These are phyloP conservation scores for Pulicaria dysenterica DNA, from an alignment of 129 eudicot genomes.

Conservation along the genomic window DNA sequence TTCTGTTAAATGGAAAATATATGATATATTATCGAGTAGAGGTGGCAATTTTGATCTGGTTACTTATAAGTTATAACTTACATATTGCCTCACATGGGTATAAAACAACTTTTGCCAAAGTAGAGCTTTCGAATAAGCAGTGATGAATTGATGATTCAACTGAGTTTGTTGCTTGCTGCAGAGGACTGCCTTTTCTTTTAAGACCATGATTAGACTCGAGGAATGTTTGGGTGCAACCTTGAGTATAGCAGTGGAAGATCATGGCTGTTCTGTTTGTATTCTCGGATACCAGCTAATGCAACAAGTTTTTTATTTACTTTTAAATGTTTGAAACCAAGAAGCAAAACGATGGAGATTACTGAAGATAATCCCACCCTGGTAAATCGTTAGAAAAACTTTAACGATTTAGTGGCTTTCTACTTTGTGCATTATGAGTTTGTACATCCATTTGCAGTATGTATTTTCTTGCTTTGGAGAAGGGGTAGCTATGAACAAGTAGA, in stretches of 20 bases:
- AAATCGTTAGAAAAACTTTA: not conserved
- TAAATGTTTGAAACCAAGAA: no score
- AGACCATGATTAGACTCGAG: no score
- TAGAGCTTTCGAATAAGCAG: no score
- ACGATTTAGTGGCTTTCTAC: not conserved
- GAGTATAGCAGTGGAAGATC: no score
- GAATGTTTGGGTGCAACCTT: no score
- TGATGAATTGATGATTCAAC: no score
- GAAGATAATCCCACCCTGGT: not conserved
- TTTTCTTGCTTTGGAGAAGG: not conserved
- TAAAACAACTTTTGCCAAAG: not conserved
- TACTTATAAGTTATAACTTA: not conserved
- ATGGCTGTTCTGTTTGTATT: no score
- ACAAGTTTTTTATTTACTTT: no score
- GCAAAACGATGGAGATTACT: not conserved
- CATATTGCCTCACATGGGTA: not conserved
- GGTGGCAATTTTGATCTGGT: not conserved
- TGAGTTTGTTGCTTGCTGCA: no score
- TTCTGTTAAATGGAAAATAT: not conserved
- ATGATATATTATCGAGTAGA: not conserved
- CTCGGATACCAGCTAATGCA: no score
- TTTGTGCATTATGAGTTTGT: constrained; percentile 19
- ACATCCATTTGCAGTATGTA: not conserved
- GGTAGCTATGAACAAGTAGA: no score
- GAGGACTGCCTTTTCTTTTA: no score